phyloP scores from a whole-genome alignment of 169 alveolate genomes.

The Eimeria praecox region DNA sequence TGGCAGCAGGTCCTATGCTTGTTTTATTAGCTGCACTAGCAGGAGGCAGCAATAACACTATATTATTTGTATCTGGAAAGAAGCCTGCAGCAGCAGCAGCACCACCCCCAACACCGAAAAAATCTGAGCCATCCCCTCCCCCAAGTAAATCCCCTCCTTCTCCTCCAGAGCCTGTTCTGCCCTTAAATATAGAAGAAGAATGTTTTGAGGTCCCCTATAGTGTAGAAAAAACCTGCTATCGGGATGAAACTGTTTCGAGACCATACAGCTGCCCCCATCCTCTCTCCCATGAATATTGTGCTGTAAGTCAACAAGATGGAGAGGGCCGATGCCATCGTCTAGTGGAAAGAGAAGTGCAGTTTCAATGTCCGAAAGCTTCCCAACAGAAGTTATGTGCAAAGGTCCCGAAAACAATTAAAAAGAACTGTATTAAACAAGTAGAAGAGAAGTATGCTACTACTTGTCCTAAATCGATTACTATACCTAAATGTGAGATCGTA shows the following conservation, averaged over 20 bases:
- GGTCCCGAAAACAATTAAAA: conserved; percentile 73
- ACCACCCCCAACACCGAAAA: not conserved
- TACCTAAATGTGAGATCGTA: conserved; percentile 72
- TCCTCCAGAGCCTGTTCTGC: conserved; percentile 1
- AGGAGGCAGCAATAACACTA: not conserved
- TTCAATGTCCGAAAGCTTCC: conserved; percentile 77
- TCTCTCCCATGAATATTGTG: conserved; percentile 45
- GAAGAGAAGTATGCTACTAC: conserved; percentile 60
- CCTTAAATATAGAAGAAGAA: conserved; percentile 58
- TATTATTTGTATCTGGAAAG: too few species aligned
- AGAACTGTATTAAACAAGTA: conserved; percentile 51
- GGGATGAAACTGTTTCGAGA: conserved; percentile 64
- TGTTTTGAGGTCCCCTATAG: conserved; percentile 79
- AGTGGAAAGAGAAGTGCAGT: conserved; percentile 73
- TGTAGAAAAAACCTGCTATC: conserved; percentile 77
- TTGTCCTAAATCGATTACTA: conserved; percentile 69
- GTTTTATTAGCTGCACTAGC: conserved; percentile 20
- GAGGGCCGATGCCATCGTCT: conserved; percentile 56
- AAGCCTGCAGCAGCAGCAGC: not conserved
- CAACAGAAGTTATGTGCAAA: conserved; percentile 78
- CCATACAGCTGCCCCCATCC: conserved; percentile 78
- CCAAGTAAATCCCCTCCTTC: not conserved
- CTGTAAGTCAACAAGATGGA: conserved; percentile 61
- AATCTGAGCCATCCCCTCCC: not conserved
- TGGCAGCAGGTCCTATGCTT: conserved; percentile 24